phyloP scores from a whole-genome alignment of 257 asterid species.

The Solanum ahanhuiri region DNA sequence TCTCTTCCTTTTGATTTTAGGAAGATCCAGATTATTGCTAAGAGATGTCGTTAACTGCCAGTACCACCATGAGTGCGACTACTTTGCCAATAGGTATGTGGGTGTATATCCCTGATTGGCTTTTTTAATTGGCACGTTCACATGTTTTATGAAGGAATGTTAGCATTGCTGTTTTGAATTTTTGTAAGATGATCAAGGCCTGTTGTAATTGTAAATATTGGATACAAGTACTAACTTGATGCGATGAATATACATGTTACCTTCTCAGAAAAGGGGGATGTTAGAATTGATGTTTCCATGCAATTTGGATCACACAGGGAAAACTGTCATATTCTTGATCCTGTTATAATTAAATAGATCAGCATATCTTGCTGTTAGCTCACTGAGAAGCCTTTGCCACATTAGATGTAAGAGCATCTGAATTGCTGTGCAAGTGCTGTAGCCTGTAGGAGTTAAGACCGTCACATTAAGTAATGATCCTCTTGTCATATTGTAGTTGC shows the following conservation, averaged over 20 bases:
- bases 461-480: neutral
- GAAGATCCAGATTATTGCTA: neutral
- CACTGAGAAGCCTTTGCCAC: neutral
- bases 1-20: neutral
- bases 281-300: neutral
- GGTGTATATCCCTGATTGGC: neutral
- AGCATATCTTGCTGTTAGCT: neutral
- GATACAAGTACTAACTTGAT: neutral
- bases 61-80: slow-evolving; percentile 18
- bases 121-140: neutral
- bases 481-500: neutral
- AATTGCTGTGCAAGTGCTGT: neutral
- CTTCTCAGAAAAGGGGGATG: neutral
- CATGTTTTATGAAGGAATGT: neutral
- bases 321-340: neutral
- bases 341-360: neutral
- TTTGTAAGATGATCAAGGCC: neutral
- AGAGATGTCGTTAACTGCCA: slow-evolving; percentile 29
- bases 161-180: neutral
- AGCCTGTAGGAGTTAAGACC: neutral
- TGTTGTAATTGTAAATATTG: neutral
- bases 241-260: neutral
- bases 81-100: slow-evolving; percentile 24
- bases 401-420: neutral
- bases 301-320: neutral